Percentiles rank a stretch among this genome's conserved stretches.
These are phyloP conservation scores for Cyclotella baltica DNA, from an alignment of 108 stramenopile species.

Conservation along the genomic window DNA sequence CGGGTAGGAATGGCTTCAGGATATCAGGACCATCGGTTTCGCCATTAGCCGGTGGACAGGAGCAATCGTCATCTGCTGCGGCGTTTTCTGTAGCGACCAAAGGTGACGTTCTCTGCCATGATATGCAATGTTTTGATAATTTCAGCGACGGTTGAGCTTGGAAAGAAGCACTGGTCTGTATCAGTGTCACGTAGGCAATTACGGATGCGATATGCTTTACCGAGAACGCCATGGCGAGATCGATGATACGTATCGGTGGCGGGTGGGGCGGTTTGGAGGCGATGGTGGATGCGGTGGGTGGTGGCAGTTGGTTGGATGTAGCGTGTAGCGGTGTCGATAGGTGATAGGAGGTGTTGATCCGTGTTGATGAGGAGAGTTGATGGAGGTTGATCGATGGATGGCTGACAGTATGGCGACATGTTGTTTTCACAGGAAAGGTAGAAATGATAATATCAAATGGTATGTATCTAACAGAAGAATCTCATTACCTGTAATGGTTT, in stretches of 20 bases:
- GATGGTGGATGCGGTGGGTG: background rate
- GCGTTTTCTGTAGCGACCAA: background rate
- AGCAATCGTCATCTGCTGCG: background rate
- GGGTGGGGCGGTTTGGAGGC: background rate
- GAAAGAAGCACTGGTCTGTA: background rate
- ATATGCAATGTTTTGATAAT: background rate
- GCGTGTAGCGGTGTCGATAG: no score
- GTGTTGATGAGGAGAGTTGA: no score
- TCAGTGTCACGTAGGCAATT: background rate
- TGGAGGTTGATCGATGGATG: no score
- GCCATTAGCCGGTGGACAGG: slow-evolving; percentile 11
- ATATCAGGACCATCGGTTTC: slow-evolving; percentile 25
- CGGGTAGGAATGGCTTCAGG: slow-evolving; percentile 71
- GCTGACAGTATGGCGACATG: no score
- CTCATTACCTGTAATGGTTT: no score
- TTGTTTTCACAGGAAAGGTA: no score
- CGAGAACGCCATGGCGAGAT: background rate
- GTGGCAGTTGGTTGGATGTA: no score
- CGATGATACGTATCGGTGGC: background rate
- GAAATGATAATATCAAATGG: no score
- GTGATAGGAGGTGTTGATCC: no score
- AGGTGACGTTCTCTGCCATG: background rate
- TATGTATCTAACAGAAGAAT: no score
- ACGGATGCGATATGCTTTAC: background rate
- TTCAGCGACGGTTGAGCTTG: background rate